Conservation (phyloP, 139 green algal genomes). For the Chlorella ohadii region DNA sequence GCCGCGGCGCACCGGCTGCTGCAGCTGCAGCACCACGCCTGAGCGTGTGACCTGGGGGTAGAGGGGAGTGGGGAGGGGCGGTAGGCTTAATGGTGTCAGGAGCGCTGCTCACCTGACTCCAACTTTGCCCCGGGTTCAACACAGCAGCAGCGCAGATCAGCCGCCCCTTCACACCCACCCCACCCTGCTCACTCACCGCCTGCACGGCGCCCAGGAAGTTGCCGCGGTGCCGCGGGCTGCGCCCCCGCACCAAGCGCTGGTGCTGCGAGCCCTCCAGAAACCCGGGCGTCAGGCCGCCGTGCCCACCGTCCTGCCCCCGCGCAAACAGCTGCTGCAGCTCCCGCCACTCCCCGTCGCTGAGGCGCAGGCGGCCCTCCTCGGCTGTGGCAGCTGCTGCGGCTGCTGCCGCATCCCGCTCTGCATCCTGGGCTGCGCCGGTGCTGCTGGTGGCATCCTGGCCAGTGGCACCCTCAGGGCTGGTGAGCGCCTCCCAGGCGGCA, state of each 20-base stretch:
- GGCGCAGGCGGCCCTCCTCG: conserved; percentile 7
- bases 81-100: too few relatives aligned
- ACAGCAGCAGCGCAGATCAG: not conserved
- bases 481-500: conserved; percentile 69
- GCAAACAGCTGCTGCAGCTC: conserved; percentile 80
- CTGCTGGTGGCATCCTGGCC: conserved; percentile 4
- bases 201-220: conserved; percentile 59
- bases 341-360: conserved; percentile 45
- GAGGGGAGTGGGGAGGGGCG: not conserved
- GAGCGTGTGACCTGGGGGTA: conserved; percentile 32
- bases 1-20: conserved; percentile 62
- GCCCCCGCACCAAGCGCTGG: conserved; percentile 80
- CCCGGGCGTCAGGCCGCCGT: conserved; percentile 74
- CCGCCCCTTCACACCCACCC: too few relatives aligned
- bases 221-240: conserved; percentile 75
- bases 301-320: conserved; percentile 78
- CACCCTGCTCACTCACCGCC: not conserved
- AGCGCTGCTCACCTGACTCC: too few relatives aligned
- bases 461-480: not conserved
- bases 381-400: not conserved
- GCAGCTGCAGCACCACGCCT: conserved; percentile 32
- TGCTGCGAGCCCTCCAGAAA: conserved; percentile 82
- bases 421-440: not conserved
- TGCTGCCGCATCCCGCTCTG: not conserved
- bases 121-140: not conserved